phyloP scores from a whole-genome alignment of 768 basidiomycete genomes.

The Tulasnella sp. region DNA sequence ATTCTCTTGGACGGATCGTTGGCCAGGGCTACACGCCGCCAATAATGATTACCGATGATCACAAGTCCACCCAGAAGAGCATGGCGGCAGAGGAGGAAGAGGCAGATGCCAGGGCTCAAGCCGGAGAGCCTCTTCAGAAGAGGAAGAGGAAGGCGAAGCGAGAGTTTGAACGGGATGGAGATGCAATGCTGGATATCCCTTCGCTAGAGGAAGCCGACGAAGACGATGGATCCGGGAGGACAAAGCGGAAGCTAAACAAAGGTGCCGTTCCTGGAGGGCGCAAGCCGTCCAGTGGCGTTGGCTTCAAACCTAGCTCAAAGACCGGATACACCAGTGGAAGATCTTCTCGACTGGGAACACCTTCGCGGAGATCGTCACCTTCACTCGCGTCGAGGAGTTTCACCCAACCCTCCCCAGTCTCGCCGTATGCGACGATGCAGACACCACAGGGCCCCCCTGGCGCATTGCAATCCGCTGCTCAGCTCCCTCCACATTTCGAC shows the following conservation, averaged over 20 bases:
- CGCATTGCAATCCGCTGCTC: not conserved
- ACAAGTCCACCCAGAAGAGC: slow-evolving; percentile 56
- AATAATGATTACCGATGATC: slow-evolving; percentile 99
- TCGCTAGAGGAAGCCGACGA: not conserved
- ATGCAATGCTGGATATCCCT: slow-evolving; percentile 12
- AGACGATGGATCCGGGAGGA: not conserved
- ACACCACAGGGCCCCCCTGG: not conserved
- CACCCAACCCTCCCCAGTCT: slow-evolving; percentile 1
- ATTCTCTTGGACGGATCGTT: slow-evolving; percentile 68
- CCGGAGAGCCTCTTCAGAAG: not conserved
- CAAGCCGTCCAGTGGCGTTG: not conserved
- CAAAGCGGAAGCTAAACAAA: not conserved
- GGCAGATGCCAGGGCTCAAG: not conserved
- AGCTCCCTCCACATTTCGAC: not conserved
- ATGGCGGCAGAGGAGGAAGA: slow-evolving; percentile 23
- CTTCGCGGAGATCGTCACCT: slow-evolving; percentile 14
- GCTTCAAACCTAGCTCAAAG: not conserved
- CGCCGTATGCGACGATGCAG: not conserved
- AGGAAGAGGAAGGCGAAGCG: slow-evolving; percentile 16
- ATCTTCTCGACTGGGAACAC: slow-evolving; percentile 8
- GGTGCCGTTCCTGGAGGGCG: not conserved
- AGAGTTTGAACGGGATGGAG: slow-evolving; percentile 14
- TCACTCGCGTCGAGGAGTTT: not conserved
- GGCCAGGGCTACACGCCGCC: slow-evolving; percentile 77
- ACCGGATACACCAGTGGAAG: slow-evolving; percentile 1